A percentile compares a stretch with the other conserved stretches of the same genome.
These are phyloP conservation scores for Hamigera avellanea DNA, from an alignment of 495 filamentous ascomycete genomes.

Conservation along the genomic window DNA sequence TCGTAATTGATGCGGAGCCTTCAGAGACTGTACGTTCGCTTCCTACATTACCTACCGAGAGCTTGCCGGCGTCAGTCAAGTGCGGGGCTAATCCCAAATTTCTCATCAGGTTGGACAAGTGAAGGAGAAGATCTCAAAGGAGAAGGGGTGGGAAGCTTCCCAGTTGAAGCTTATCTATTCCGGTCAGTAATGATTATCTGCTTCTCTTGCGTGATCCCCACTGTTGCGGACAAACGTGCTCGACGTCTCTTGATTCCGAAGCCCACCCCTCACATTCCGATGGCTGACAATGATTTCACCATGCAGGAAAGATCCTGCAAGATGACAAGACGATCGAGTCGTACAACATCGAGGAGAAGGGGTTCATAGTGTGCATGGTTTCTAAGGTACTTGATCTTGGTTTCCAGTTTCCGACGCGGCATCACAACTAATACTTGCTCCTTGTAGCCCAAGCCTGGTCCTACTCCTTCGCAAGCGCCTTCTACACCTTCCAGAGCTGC, in stretches of 20 bases:
- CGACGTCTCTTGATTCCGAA: not conserved
- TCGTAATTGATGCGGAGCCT: constrained; percentile 85
- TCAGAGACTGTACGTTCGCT: constrained; percentile 66
- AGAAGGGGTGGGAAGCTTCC: constrained; percentile 85
- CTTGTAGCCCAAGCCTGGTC: constrained; percentile 55
- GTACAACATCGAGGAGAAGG: constrained; percentile 98
- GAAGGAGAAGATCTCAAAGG: constrained; percentile 77
- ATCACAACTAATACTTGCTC: constrained; percentile 4
- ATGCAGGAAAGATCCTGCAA: constrained; percentile 86
- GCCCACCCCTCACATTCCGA: not conserved
- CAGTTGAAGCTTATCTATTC: constrained; percentile 95
- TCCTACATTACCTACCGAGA: not conserved
- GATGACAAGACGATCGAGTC: constrained; percentile 92
- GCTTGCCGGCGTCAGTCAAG: constrained; percentile 4
- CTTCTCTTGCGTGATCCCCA: not conserved
- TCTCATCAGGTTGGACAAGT: constrained; percentile 62
- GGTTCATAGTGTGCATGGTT: constrained; percentile 95
- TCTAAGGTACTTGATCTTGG: constrained; percentile 56
- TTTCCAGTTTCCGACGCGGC: not conserved
- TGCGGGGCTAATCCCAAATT: constrained; percentile 22
- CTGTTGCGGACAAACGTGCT: too few relatives aligned
- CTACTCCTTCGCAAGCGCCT: constrained; percentile 43
- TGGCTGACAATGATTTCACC: constrained; percentile 3
- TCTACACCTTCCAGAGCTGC: constrained; percentile 43
- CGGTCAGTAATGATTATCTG: constrained; percentile 42